A percentile compares a stretch with the other conserved stretches of the same genome.
Evolutionary conservation across 176 grass and related monocot genomes (phyloP).

Genomic region (Lolium rigidum): DNA sequence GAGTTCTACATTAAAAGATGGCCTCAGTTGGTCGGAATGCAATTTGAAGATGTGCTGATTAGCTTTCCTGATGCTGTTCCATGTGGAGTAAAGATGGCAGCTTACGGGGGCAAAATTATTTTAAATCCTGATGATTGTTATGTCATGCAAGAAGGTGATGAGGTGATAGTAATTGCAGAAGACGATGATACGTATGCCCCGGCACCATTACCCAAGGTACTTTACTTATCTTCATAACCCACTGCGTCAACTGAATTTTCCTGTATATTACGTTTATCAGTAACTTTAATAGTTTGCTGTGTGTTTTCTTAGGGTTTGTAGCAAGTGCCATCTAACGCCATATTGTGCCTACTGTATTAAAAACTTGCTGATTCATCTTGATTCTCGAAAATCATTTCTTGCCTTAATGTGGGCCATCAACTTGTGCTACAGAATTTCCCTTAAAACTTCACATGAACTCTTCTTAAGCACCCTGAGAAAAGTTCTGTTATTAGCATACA

Average conservation of each 20-base stretch:
- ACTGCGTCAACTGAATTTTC: not conserved
- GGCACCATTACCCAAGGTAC: conserved; percentile 61
- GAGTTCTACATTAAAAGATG: conserved; percentile 89
- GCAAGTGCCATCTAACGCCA: not conserved
- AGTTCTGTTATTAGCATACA: not conserved
- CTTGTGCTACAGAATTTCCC: conserved; percentile 14
- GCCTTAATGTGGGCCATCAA: not conserved
- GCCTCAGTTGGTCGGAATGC: conserved; percentile 74
- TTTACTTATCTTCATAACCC: conserved; percentile 42
- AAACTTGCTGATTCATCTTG: not conserved
- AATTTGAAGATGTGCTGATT: conserved; percentile 77
- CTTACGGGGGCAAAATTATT: conserved; percentile 74
- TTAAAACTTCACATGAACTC: not conserved
- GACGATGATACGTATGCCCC: conserved; percentile 78
- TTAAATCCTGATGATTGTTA: conserved; percentile 85
- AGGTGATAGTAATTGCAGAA: conserved; percentile 85
- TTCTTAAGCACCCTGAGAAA: conserved; percentile 13
- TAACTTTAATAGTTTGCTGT: not conserved
- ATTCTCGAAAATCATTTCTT: not conserved
- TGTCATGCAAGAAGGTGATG: conserved; percentile 76
- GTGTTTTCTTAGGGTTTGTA: not conserved
- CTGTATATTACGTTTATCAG: conserved; percentile 31
- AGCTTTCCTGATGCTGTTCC: conserved; percentile 87
- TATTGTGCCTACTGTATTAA: not conserved
- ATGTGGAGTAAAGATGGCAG: conserved; percentile 78